Evolutionary conservation across 1,284 basidiomycete genomes (phyloP).

Genomic region (Irpex sp.): DNA sequence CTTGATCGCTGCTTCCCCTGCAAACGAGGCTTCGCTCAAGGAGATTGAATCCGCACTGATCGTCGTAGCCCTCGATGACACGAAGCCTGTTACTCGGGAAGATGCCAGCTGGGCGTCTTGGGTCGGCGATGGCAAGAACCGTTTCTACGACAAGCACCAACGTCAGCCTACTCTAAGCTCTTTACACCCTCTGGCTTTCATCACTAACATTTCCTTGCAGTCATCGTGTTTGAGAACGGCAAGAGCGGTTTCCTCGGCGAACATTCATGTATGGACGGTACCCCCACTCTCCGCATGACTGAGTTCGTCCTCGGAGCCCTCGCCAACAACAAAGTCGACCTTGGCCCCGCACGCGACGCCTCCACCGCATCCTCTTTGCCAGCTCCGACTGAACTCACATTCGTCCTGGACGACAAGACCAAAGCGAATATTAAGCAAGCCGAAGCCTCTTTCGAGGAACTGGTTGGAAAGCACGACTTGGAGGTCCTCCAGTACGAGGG

Average conservation of each 20-base stretch:
- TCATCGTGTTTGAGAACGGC: conserved; percentile 91
- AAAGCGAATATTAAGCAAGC: conserved; percentile 51
- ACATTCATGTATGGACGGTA: conserved; percentile 96
- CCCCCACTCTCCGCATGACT: conserved; percentile 92
- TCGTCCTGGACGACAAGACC: conserved; percentile 65
- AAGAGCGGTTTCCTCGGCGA: conserved; percentile 90
- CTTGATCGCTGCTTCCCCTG: conserved; percentile 61
- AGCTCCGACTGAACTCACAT: conserved; percentile 65
- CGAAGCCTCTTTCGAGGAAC: conserved; percentile 68
- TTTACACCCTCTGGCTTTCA: neutral
- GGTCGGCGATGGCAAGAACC: conserved; percentile 90
- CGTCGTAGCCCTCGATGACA: conserved; percentile 84
- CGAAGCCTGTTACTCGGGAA: conserved; percentile 75
- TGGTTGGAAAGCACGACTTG: conserved; percentile 81
- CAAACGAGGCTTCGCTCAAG: conserved; percentile 69
- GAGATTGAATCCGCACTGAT: conserved; percentile 91
- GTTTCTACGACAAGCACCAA: conserved; percentile 99
- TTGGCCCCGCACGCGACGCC: conserved; percentile 44
- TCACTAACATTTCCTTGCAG: conserved; percentile 33
- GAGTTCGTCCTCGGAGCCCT: conserved; percentile 88
- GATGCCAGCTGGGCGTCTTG: conserved; percentile 84
- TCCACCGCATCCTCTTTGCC: conserved; percentile 46
- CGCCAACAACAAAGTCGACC: conserved; percentile 75
- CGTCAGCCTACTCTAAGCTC: conserved; percentile 41
- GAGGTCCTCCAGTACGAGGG: conserved; percentile 86